A percentile compares a stretch with the other conserved stretches of the same genome.
Conservation (phyloP, 805 yeast species). For the Priceomyces medius region DNA sequence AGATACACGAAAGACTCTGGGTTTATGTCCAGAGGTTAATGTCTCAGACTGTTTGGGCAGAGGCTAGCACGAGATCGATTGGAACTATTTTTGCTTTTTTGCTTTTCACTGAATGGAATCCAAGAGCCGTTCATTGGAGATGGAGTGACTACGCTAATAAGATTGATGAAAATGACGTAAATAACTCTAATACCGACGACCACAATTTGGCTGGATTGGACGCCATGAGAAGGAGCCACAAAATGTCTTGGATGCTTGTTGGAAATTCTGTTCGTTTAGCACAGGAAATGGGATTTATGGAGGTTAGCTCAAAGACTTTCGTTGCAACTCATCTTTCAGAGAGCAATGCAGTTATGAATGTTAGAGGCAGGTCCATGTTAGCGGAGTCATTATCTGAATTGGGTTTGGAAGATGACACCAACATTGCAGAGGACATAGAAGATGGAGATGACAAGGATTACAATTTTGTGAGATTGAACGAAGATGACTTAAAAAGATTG, state of each 20-base stretch:
- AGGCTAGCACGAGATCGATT: conserved; percentile 80
- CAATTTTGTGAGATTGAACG: conserved; percentile 29
- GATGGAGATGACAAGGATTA: conserved; percentile 25
- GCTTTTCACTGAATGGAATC: conserved; percentile 92
- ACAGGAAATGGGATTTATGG: conserved; percentile 81
- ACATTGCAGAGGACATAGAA: conserved; percentile 20
- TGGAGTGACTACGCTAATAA: conserved; percentile 80
- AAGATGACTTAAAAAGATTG: conserved; percentile 29
- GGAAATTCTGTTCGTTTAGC: conserved; percentile 86
- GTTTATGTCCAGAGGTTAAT: conserved; percentile 75
- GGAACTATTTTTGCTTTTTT: conserved; percentile 86
- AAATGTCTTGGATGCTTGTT: conserved; percentile 92
- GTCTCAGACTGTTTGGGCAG: conserved; percentile 91
- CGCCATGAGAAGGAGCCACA: conserved; percentile 80
- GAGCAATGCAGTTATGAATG: conserved; percentile 75
- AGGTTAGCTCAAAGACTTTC: conserved; percentile 68
- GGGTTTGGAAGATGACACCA: conserved; percentile 41
- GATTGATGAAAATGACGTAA: conserved; percentile 40
- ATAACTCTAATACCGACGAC: conserved; percentile 26
- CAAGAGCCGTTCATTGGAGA: conserved; percentile 87
- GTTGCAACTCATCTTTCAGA: conserved; percentile 85
- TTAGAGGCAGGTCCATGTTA: conserved; percentile 77
- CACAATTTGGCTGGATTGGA: conserved; percentile 67
- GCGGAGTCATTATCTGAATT: conserved; percentile 70
- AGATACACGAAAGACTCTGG: conserved; percentile 81